phyloP scores from a whole-genome alignment of 192 early-diverging fungal species.

The Backusella morwellensis region DNA sequence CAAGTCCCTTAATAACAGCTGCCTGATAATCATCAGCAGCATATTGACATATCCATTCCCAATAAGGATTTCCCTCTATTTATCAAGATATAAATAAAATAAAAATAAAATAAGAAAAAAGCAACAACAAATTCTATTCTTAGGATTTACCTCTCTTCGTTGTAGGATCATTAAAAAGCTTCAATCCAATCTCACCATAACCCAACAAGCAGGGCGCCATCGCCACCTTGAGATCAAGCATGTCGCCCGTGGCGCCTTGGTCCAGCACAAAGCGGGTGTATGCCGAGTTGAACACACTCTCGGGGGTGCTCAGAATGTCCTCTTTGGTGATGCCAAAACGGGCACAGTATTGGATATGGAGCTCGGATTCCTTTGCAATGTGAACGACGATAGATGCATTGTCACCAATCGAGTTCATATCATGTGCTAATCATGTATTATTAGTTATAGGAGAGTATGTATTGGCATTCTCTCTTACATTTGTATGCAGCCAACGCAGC shows the following conservation, averaged over 20 bases:
- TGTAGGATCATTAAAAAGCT: conserved; percentile 59
- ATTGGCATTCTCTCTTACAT: conserved; percentile 29
- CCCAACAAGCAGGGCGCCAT: conserved; percentile 83
- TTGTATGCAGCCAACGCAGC: conserved; percentile 78
- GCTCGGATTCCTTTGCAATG: conserved; percentile 64
- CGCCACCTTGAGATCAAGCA: conserved; percentile 76
- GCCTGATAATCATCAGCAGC: conserved; percentile 63
- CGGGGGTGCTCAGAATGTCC: conserved; percentile 64
- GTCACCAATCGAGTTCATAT: conserved; percentile 53
- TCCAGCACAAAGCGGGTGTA: conserved; percentile 87
- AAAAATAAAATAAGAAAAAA: background rate
- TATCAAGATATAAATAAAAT: background rate
- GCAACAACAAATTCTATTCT: background rate
- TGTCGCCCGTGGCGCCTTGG: conserved; percentile 65
- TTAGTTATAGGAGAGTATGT: background rate
- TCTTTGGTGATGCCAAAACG: conserved; percentile 70
- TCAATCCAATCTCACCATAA: conserved; percentile 74
- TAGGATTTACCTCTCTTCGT: conserved; percentile 51
- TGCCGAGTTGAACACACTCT: conserved; percentile 74
- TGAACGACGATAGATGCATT: conserved; percentile 63
- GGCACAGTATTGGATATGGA: conserved; percentile 73
- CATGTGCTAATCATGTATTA: conserved; percentile 20
- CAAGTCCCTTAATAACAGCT: conserved; percentile 56
- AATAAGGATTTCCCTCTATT: conserved; percentile 74
- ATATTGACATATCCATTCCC: conserved; percentile 79